A percentile compares a stretch with the other conserved stretches of the same genome.
Evolutionary conservation across 306 rosid genomes (phyloP).

Genomic region (Casuarina equisetifolia): DNA sequence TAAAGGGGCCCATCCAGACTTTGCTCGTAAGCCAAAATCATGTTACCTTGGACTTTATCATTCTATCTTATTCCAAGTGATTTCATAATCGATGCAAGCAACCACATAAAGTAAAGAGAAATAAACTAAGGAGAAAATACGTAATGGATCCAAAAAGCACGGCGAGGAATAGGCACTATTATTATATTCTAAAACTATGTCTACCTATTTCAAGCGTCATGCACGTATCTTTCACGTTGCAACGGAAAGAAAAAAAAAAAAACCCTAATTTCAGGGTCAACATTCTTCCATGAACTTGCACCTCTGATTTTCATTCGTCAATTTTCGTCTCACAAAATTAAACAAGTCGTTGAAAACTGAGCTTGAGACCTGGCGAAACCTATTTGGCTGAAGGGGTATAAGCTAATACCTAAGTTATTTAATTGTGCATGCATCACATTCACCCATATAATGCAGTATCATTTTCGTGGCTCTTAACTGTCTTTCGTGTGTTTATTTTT

Average conservation of each 20-base stretch:
- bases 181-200: neutral
- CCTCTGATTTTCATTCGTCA: conserved; percentile 28
- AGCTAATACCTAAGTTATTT: conserved; percentile 18
- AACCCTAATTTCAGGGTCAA: conserved; percentile 46
- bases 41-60: conserved; percentile 55
- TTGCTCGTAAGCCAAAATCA: conserved; percentile 84
- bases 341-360: neutral
- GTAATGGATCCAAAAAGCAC: conserved; percentile 67
- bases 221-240: conserved; percentile 87
- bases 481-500: neutral
- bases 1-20: conserved; percentile 70
- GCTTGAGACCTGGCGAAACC: conserved; percentile 18
- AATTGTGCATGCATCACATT: conserved; percentile 45
- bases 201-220: conserved; percentile 40
- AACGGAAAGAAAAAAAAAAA: conserved; percentile 13
- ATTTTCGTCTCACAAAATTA: neutral
- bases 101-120: neutral
- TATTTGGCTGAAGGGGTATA: conserved; percentile 3
- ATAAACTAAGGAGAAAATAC: neutral
- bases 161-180: conserved; percentile 61
- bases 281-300: conserved; percentile 49
- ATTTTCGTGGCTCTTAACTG: conserved; percentile 27
- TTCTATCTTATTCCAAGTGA: conserved; percentile 3
- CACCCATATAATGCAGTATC: conserved; percentile 21
- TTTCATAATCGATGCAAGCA: conserved; percentile 16